A percentile compares a stretch with the other conserved stretches of the same genome.
phyloP scores from a whole-genome alignment of 176 grass and related monocot species.

The Paspalum notatum region DNA sequence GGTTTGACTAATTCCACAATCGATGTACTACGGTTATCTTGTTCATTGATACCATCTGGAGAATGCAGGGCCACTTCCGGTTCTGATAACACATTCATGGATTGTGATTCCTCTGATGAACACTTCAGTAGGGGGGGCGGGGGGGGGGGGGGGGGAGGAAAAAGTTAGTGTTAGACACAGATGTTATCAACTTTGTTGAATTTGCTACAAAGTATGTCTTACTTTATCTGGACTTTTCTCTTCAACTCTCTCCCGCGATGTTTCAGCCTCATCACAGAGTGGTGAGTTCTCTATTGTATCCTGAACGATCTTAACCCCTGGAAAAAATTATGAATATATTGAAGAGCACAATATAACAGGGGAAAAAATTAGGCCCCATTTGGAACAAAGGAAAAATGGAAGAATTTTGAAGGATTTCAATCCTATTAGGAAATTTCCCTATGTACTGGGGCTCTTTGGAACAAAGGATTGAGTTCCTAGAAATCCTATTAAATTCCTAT shows the following conservation, averaged over 20 bases:
- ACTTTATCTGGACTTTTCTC: constrained; percentile 39
- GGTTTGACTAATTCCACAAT: constrained; percentile 46
- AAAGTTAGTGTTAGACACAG: constrained; percentile 18
- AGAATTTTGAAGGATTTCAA: too few species aligned
- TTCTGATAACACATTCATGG: constrained; percentile 28
- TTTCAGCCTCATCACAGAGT: background rate
- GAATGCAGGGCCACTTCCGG: constrained; percentile 21
- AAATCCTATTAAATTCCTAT: too few species aligned
- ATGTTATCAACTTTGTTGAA: constrained; percentile 13
- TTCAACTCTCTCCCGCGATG: constrained; percentile 24
- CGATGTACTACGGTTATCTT: constrained; percentile 44
- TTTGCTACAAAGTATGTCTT: constrained; percentile 26
- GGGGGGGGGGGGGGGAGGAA: background rate
- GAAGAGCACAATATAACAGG: constrained; percentile 18
- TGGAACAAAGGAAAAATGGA: too few species aligned
- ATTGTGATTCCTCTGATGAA: constrained; percentile 27
- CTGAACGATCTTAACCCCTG: constrained; percentile 38
- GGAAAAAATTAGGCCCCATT: background rate
- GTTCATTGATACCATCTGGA: constrained; percentile 36
- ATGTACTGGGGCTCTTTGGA: too few species aligned
- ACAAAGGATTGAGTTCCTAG: too few species aligned
- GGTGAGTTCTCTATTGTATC: constrained; percentile 17
- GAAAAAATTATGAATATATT: constrained; percentile 18
- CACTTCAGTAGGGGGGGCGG: background rate
- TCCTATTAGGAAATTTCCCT: too few species aligned